A percentile compares a stretch with the other conserved stretches of the same genome.
phyloP scores from a whole-genome alignment of 2,329 filamentous ascomycete species.

The Truncatella angustata region DNA sequence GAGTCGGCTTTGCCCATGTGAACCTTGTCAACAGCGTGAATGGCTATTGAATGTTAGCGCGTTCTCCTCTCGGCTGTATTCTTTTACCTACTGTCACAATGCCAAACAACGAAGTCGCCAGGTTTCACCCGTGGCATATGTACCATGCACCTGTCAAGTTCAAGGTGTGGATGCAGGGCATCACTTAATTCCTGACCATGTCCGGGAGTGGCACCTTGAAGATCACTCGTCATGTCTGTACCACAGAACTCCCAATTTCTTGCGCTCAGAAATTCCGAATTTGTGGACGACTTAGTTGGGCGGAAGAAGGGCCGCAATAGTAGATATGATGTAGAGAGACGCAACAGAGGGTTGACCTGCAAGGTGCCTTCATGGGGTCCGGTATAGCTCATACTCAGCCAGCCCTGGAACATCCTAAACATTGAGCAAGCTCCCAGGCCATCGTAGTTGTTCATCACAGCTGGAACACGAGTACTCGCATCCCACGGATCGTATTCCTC shows the following conservation, averaged over 20 bases:
- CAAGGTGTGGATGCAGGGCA: conserved; percentile 67
- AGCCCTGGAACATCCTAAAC: conserved; percentile 88
- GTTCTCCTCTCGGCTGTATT: not conserved
- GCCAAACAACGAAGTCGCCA: conserved; percentile 80
- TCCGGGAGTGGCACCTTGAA: conserved; percentile 70
- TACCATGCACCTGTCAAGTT: conserved; percentile 67
- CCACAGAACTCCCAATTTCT: conserved; percentile 61
- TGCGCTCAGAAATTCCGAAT: conserved; percentile 46
- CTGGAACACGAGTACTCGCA: conserved; percentile 63
- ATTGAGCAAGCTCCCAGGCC: conserved; percentile 80
- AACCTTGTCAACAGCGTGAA: conserved; percentile 80
- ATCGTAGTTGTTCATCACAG: conserved; percentile 73
- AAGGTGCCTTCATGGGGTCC: conserved; percentile 76
- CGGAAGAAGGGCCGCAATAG: conserved; percentile 83
- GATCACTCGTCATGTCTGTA: conserved; percentile 47
- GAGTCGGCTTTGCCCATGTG: conserved; percentile 73
- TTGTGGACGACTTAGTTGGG: conserved; percentile 38
- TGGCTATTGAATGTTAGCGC: conserved; percentile 33
- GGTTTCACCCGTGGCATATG: conserved; percentile 67
- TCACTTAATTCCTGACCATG: conserved; percentile 67
- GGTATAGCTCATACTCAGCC: conserved; percentile 76
- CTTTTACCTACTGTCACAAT: conserved; percentile 62
- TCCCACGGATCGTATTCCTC: conserved; percentile 84
- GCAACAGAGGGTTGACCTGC: conserved; percentile 75
- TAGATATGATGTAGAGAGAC: conserved; percentile 74